Base-by-base conservation (phyloP, 202 grass and related monocot genomes). In the Carex sylvatica region DNA sequence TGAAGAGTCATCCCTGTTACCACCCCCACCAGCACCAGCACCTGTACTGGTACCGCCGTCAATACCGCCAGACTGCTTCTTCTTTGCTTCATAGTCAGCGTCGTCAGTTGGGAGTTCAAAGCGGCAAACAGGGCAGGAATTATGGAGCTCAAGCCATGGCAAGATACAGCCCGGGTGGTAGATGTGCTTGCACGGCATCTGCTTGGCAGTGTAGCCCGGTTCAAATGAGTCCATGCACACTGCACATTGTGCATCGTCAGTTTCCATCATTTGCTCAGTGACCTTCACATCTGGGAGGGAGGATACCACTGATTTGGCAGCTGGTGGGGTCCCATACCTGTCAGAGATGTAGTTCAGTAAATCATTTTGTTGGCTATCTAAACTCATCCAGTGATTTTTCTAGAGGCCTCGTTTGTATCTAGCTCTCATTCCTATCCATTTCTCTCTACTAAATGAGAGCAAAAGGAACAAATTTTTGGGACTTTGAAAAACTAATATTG, bases 171-270 rank as follows among this genome's bases (percentile, higher is more conserved):
- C 82, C 16, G 80, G 62, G 61, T 98, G 95, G 75, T 91, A 98
- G 64, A 98, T 91, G 79, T 98, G 95, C 70, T 93, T 92, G 84
- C 95, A 98, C 14, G 95, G 95, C 89, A 98, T 93, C 90, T 90
- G 87, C 82, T 98, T 98, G 6, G 85, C 95, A 70, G 83, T 82
- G 28, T 88, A 88, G 13, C 92, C 95, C 26, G 84, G 84, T 22
- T 93, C 93, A 74, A 97, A 92, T 73, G 88, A 79, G 40, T 97
- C 95, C 88, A 92, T 94, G 84, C 95, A 97, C 33, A 97, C 92
- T 13, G 92, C 92, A 31, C 95, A 97, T 68, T 97, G 91, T 0
- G 91, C 85, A 4, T 89, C 88, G 1, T 97, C 90, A 3, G 88
- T 79, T 3, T 84, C 85, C 92, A 98, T 93, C 83, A 85, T 51